phyloP scores from a whole-genome alignment of 352 stramenopile species.

The Poterioochromonas sp. region DNA sequence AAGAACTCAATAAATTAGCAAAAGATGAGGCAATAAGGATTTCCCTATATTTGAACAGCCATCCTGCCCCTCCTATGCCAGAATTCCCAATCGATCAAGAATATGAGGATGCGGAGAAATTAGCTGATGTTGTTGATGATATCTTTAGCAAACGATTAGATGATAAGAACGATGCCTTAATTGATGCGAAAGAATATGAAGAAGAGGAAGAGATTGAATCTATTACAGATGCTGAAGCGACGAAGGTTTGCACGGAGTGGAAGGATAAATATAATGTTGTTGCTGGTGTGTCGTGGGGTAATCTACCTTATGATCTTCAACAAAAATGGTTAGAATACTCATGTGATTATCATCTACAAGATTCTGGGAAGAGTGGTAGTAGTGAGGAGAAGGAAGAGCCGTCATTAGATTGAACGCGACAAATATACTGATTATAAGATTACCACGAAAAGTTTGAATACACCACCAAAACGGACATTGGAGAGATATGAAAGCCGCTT shows the following conservation, averaged over 20 bases:
- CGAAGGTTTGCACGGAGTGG: slow-evolving; percentile 20
- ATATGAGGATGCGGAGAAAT: not conserved
- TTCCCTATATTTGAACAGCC: not conserved
- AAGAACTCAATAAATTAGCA: not conserved
- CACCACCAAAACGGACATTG: no score
- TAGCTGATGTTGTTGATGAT: slow-evolving; percentile 25
- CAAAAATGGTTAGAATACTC: slow-evolving; percentile 28
- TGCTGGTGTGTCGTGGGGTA: slow-evolving; percentile 25
- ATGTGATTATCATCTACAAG: slow-evolving; percentile 31
- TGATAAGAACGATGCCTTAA: not conserved
- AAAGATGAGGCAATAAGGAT: slow-evolving; percentile 24
- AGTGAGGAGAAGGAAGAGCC: not conserved
- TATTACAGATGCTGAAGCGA: slow-evolving; percentile 14
- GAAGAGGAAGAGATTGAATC: not conserved
- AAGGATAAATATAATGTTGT: slow-evolving; percentile 29
- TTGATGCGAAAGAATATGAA: not conserved
- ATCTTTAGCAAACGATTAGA: not conserved
- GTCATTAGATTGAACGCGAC: no score
- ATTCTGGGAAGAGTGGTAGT: not conserved
- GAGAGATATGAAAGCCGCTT: no score
- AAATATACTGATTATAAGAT: no score
- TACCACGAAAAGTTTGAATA: no score
- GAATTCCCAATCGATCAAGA: slow-evolving; percentile 1
- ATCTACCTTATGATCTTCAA: slow-evolving; percentile 31
- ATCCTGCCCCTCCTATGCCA: slow-evolving; percentile 27